A percentile compares a stretch with the other conserved stretches of the same genome.
These are phyloP conservation scores for Phytophthora boehmeriae DNA, from an alignment of 352 stramenopile species.

Conservation along the genomic window DNA sequence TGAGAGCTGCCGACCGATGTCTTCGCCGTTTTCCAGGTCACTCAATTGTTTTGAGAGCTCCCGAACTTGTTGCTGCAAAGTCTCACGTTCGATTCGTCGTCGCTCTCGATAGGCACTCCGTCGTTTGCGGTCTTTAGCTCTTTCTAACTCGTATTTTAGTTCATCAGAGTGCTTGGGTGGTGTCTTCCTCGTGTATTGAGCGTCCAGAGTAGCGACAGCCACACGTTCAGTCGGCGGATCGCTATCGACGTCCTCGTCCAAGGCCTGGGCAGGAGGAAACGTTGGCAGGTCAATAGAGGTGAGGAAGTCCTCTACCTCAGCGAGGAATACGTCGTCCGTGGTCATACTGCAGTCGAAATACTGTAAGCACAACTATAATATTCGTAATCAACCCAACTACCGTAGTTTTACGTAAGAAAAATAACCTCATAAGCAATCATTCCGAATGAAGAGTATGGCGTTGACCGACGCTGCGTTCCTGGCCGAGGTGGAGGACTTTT, in stretches of 20 bases:
- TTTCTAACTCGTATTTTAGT: background rate
- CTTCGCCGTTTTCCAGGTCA: background rate
- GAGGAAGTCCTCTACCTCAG: slow-evolving; percentile 18
- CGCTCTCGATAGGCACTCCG: slow-evolving; percentile 21
- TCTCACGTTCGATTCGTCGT: slow-evolving; percentile 20
- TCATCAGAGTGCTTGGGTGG: background rate
- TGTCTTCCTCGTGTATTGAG: background rate
- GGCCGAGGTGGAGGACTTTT: slow-evolving; percentile 22
- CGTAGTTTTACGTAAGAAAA: too few species aligned
- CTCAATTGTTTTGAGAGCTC: slow-evolving; percentile 15
- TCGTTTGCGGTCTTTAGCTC: background rate
- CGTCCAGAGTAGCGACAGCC: background rate
- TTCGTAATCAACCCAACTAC: too few species aligned
- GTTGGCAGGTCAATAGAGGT: background rate
- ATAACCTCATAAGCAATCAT: too few species aligned
- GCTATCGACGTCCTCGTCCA: background rate
- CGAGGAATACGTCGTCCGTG: slow-evolving; percentile 18
- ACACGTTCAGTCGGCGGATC: background rate
- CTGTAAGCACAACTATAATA: too few species aligned
- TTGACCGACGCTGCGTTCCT: slow-evolving; percentile 18
- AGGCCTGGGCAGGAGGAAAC: background rate
- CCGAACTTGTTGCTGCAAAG: slow-evolving; percentile 1
- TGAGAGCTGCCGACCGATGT: too few species aligned
- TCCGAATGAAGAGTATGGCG: background rate
- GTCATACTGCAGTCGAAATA: slow-evolving; percentile 8